These are phyloP conservation scores for Auriscalpium vulgare DNA, from an alignment of 768 basidiomycete genomes.

Conservation along the genomic window DNA sequence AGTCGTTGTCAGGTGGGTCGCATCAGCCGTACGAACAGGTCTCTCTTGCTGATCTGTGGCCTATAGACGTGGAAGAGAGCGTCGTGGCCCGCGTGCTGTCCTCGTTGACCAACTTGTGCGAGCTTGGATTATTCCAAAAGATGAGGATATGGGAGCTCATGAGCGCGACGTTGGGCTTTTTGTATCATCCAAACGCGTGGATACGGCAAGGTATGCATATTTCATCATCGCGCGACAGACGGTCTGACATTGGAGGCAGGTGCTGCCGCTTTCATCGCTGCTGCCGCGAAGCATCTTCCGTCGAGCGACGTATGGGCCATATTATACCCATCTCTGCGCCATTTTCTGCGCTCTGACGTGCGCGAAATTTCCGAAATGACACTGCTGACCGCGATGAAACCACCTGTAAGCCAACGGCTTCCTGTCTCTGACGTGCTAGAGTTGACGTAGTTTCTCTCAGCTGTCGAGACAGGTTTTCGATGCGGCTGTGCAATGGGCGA, in stretches of 20 bases:
- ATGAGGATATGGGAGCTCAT: constrained; percentile 97
- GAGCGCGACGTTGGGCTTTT: constrained; percentile 77
- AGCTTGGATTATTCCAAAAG: constrained; percentile 85
- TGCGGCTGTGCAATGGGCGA: constrained; percentile 82
- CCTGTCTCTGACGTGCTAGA: not conserved
- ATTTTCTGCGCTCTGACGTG: constrained; percentile 81
- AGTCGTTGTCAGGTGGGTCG: constrained; percentile 76
- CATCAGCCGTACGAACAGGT: not conserved
- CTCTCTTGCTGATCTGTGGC: constrained; percentile 4
- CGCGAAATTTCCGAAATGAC: constrained; percentile 63
- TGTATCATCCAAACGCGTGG: constrained; percentile 95
- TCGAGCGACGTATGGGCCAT: constrained; percentile 95
- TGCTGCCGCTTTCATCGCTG: constrained; percentile 80
- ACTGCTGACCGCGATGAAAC: constrained; percentile 68
- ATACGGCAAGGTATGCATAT: constrained; percentile 70
- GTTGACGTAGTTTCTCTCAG: constrained; percentile 20
- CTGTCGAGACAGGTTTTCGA: constrained; percentile 72
- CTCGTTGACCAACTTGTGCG: constrained; percentile 81
- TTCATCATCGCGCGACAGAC: not conserved
- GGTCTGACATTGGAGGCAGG: constrained; percentile 35
- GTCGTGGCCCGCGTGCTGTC: constrained; percentile 88
- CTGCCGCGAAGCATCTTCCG: constrained; percentile 76
- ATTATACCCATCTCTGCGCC: constrained; percentile 82
- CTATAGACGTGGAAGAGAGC: constrained; percentile 85
- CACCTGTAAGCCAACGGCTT: constrained; percentile 49